Evolutionary conservation across 2,329 filamentous ascomycete genomes (phyloP), one percentile per base, ranked within the genome.

Genomic region (Thelonectria olida): DNA sequence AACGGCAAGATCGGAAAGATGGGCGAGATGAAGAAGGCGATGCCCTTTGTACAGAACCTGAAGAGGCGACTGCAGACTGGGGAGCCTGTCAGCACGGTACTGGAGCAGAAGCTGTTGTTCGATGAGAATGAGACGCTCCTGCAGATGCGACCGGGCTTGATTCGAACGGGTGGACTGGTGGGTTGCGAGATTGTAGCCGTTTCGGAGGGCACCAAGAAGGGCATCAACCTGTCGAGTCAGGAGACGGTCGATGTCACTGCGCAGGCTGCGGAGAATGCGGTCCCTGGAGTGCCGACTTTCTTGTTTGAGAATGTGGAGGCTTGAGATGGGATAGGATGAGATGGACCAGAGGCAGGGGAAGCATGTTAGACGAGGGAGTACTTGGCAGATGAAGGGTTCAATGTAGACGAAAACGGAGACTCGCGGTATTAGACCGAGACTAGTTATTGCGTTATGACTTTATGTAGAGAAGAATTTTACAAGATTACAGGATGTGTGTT

Each of bases 11-110:
- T 97, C 59, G 88, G 88, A 69, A 97, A 97, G 83, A 84, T 93
- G 73, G 89, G 88, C 42, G 92, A 96, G 80, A 93, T 93, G 85
- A 99, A 98, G 88, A 96, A 96, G 81, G 95, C 93, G 2, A 98
- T 98, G 95, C 96, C 96, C 0, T 98, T 97, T 74, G 90, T 97
- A 50, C 94, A 98, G 80, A 80, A 77, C 7, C 82, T 98, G 62
- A 97, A 97, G 89, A 92, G 87, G 77, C 88, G 92, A 53, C 85
- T 99, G 57, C 84, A 93, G 58, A 83, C 84, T 50, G 90, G 92
- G 63, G 88, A 95, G 78, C 80, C 83, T 13, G 81, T 87, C 2
- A 82, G 85, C 22, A 83, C 80, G 2, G 92, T 97, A 9, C 89
- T 98, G 73, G 89, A 95, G 74, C 86, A 93, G 67, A 92, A 95